Base-by-base conservation (phyloP, 805 yeast species). In the Suhomyces xylopsoci region DNA sequence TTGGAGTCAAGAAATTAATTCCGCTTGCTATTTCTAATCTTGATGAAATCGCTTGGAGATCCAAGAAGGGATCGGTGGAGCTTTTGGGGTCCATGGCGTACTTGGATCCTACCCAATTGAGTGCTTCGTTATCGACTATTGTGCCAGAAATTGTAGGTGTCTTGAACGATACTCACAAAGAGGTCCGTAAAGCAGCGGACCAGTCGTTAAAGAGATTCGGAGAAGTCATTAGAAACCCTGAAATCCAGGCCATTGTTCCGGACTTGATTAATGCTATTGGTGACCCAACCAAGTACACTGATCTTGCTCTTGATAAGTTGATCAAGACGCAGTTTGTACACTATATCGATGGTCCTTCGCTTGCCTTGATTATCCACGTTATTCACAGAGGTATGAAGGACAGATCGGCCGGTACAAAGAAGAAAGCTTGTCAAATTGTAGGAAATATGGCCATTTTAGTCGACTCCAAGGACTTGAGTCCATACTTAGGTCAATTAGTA, bases 401-500 rank as follows among this genome's bases (percentile, higher is more conserved):
- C 60, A 79, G 99, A 63, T 88, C 96, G n/a, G 97, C 98, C 0
- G 78, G 84, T 43, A 89, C 94, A 5, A 94, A 93, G 76, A 83
- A 88, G 67, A 90, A 90, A 68, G 93, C 98, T 0, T 92, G 98
- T 69, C 97, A 94, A 71, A 93, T 94, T 76, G 97, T 94, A 28
- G 99, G 99, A 57, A 94, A 94, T 65, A 94, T 94, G 98, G 91
- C 98, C 1, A 90, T 94, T 66, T 78, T 94, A 62, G 97, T 96
- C 15, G 98, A 93, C 62, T 78, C 90, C 15, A 83, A 81, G 59
- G 99, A 94, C 67, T 77, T 94, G 55, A 70, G 83, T 49, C 97
- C 97, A 24, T 94, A 94, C 70, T 75, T 94, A 62, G 81, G 84
- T 20, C 82, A 84, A 43, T 77, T 94, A 60, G 86, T 93, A 44